A percentile compares a stretch with the other conserved stretches of the same genome.
Evolutionary conservation across 768 basidiomycete species (phyloP).

Genomic region (Leccinum truebloodii): DNA sequence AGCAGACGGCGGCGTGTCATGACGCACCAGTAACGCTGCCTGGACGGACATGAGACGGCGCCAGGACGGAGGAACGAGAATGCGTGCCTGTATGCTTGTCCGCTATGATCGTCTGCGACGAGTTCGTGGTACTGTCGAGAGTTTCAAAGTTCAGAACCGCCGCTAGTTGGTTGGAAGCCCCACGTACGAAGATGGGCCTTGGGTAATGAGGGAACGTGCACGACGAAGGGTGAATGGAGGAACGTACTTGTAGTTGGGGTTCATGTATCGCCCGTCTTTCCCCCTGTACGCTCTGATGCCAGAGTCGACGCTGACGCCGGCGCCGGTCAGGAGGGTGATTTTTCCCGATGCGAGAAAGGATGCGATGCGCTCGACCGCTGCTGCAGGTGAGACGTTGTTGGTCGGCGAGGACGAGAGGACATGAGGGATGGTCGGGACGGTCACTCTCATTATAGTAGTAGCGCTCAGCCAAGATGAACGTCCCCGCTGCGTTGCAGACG

Average conservation of each 20-base stretch:
- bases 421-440: slow-evolving; percentile 74
- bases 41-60: slow-evolving; percentile 30
- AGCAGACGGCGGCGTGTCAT: neutral
- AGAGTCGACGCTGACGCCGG: slow-evolving; percentile 93
- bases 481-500: slow-evolving; percentile 61
- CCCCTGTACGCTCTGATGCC: slow-evolving; percentile 96
- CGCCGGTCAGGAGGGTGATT: slow-evolving; percentile 79
- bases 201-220: neutral
- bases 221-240: too few species aligned
- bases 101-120: slow-evolving; percentile 67
- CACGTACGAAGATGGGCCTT: slow-evolving; percentile 59
- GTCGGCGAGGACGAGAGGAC: slow-evolving; percentile 42
- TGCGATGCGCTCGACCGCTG: slow-evolving; percentile 48
- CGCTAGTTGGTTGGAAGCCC: neutral
- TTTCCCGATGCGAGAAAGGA: slow-evolving; percentile 71
- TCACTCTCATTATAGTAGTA: slow-evolving; percentile 61
- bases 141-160: slow-evolving; percentile 8
- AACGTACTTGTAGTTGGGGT: slow-evolving; percentile 83
- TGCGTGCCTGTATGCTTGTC: slow-evolving; percentile 67
- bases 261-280: slow-evolving; percentile 80
- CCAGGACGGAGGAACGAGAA: slow-evolving; percentile 1
- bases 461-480: slow-evolving; percentile 34
- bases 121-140: slow-evolving; percentile 71
- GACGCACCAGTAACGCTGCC: slow-evolving; percentile 81
- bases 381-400: slow-evolving; percentile 43